phyloP scores from a whole-genome alignment of 2,329 filamentous ascomycete species.

The Bipolaris gigantea region DNA sequence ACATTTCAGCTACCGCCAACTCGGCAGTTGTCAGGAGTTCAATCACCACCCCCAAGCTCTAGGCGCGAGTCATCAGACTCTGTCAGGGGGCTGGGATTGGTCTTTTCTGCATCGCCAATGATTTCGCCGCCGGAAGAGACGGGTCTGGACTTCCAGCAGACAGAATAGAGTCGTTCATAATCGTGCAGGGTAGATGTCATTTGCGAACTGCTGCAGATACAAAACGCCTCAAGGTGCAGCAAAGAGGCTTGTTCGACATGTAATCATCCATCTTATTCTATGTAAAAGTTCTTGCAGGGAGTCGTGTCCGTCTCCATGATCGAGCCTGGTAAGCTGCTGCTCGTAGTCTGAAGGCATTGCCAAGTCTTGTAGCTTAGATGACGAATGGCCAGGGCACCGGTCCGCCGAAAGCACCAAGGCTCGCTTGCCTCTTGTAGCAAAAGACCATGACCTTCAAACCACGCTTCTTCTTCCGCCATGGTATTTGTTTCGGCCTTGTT shows the following conservation, averaged over 20 bases:
- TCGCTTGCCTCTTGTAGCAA: background rate
- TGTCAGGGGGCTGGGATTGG: background rate
- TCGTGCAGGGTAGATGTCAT: background rate
- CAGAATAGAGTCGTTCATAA: background rate
- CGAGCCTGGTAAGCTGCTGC: background rate
- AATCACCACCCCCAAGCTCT: background rate
- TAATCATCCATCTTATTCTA: background rate
- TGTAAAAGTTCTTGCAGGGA: background rate
- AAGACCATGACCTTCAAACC: background rate
- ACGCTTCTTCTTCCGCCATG: background rate
- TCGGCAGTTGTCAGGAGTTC: background rate
- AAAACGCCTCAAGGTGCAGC: background rate
- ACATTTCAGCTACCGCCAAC: background rate
- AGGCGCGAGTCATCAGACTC: background rate
- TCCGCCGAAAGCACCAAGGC: background rate
- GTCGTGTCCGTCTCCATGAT: background rate
- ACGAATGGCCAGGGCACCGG: background rate
- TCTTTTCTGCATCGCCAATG: background rate
- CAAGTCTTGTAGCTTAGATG: background rate
- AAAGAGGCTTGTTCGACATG: too few relatives aligned
- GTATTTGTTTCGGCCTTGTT: background rate
- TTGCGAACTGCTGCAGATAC: background rate
- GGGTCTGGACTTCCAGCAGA: background rate
- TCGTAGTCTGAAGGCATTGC: background rate
- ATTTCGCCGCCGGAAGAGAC: background rate